A percentile compares a stretch with the other conserved stretches of the same genome.
Evolutionary conservation across 352 stramenopile genomes (phyloP).

Genomic region (Globisporangium megalacanthum): DNA sequence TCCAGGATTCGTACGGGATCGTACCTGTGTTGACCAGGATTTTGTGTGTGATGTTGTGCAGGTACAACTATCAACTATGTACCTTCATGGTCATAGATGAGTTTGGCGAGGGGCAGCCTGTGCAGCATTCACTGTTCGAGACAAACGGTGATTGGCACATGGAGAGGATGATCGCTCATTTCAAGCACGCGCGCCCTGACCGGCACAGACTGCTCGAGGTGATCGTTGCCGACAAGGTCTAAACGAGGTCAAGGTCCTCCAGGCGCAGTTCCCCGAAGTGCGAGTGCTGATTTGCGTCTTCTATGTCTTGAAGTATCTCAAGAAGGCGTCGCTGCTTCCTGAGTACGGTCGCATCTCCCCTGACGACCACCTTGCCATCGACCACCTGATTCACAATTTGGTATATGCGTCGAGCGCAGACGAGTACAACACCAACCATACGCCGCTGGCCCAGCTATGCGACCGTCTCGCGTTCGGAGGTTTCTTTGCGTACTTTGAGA

Average conservation of each 20-base stretch:
- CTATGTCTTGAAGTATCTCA: slow-evolving; percentile 22
- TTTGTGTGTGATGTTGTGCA: neutral
- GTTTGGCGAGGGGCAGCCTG: slow-evolving; percentile 7
- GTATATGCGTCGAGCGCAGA: slow-evolving; percentile 2
- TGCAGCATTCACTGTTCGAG: slow-evolving; percentile 16
- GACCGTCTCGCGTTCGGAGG: neutral
- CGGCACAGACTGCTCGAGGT: slow-evolving; percentile 5
- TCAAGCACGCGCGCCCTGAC: slow-evolving; percentile 11
- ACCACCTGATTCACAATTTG: slow-evolving; percentile 8
- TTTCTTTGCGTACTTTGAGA: neutral
- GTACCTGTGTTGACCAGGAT: no score
- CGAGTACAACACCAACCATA: slow-evolving; percentile 6
- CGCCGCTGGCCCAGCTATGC: neutral
- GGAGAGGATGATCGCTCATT: slow-evolving; percentile 5
- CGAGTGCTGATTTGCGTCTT: slow-evolving; percentile 21
- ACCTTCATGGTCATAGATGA: slow-evolving; percentile 20
- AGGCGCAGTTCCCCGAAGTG: slow-evolving; percentile 7
- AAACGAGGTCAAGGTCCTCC: slow-evolving; percentile 19
- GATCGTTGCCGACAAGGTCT: slow-evolving; percentile 24
- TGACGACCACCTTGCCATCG: slow-evolving; percentile 1
- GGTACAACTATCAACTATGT: slow-evolving; percentile 20
- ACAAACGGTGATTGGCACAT: slow-evolving; percentile 21
- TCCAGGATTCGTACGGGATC: no score
- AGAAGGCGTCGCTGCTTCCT: slow-evolving; percentile 1
- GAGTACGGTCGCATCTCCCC: slow-evolving; percentile 16